phyloP scores from a whole-genome alignment of 345 rosid genomes.

The Excoecaria cochinchinensis region DNA sequence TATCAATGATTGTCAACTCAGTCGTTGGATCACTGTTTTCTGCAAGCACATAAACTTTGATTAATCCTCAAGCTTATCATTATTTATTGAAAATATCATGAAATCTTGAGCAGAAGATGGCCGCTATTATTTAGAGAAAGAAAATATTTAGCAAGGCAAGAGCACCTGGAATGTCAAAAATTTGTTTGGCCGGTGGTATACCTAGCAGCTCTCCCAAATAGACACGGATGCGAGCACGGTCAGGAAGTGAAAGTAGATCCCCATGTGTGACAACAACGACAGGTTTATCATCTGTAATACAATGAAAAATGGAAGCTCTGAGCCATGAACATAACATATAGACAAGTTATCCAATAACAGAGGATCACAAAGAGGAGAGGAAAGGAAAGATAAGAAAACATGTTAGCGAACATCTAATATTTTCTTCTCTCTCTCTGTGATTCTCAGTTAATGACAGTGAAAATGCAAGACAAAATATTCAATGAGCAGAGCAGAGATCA shows the following conservation, averaged over 20 bases:
- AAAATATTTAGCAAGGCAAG: neutral
- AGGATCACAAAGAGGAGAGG: neutral
- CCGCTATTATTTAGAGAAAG: neutral
- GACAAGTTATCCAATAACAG: neutral
- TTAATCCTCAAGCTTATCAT: conserved; percentile 13
- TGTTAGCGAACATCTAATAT: no score
- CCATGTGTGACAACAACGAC: conserved; percentile 83
- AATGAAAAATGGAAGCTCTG: conserved; percentile 2
- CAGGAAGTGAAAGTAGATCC: conserved; percentile 56
- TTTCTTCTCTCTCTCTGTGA: no score
- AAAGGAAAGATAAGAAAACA: neutral
- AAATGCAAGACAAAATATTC: neutral
- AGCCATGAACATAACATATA: neutral
- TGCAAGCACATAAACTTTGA: conserved; percentile 25
- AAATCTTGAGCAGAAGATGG: neutral
- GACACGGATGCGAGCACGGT: conserved; percentile 51
- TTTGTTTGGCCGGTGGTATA: conserved; percentile 64
- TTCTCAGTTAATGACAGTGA: neutral
- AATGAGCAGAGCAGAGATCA: neutral
- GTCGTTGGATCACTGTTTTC: conserved; percentile 53
- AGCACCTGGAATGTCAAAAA: conserved; percentile 82
- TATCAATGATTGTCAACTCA: conserved; percentile 44
- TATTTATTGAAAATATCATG: neutral
- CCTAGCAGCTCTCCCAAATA: conserved; percentile 69
- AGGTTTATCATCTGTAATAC: conserved; percentile 70